A percentile compares a stretch with the other conserved stretches of the same genome.
Conservation (phyloP, 2,329 filamentous ascomycete genomes). For the Stromatinia cepivora region DNA sequence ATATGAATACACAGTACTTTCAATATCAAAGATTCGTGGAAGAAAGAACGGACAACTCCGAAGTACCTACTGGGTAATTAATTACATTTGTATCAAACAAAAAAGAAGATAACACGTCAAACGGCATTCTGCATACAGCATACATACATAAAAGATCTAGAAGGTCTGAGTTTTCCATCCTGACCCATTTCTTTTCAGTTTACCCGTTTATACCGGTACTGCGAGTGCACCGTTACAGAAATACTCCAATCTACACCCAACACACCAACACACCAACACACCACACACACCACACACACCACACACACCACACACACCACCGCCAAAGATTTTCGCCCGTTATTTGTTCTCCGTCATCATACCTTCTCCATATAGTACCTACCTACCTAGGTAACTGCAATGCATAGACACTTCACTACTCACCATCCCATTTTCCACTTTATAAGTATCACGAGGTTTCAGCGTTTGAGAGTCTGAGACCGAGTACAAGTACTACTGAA, state of each 20-base stretch:
- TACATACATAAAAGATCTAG: neutral
- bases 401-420: neutral
- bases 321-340: too few relatives aligned
- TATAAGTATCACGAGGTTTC: too few relatives aligned
- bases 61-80: neutral
- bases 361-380: too few relatives aligned
- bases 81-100: neutral
- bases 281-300: too few relatives aligned
- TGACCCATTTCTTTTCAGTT: neutral
- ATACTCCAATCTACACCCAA: too few relatives aligned
- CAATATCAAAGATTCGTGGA: neutral
- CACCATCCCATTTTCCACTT: neutral
- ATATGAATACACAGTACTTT: too few relatives aligned
- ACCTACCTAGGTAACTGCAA: neutral
- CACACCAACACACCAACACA: too few relatives aligned
- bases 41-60: neutral
- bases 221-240: neutral
- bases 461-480: too few relatives aligned
- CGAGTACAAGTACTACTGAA: neutral
- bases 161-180: too few relatives aligned
- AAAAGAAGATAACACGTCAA: conserved; percentile 1
- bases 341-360: too few relatives aligned
- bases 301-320: too few relatives aligned
- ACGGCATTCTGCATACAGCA: conserved; percentile 1
- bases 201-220: neutral